Evolutionary conservation across 1,284 basidiomycete species (phyloP).

Genomic region (Cutaneotrichosporon sp.): DNA sequence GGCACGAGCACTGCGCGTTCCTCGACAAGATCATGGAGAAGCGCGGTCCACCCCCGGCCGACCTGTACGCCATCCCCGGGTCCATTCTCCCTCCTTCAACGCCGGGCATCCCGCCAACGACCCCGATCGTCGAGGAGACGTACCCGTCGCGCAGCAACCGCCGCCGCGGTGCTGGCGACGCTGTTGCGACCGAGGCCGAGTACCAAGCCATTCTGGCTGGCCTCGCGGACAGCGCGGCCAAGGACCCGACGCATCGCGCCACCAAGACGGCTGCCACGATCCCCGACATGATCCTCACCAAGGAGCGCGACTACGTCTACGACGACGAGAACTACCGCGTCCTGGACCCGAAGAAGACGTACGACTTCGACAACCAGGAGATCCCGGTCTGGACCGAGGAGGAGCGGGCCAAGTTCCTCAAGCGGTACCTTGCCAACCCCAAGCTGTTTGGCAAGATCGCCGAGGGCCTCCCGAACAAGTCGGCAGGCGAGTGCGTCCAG

Average conservation of each 20-base stretch:
- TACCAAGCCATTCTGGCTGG: constrained; percentile 96
- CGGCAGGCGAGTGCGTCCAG: constrained; percentile 82
- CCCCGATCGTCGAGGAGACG: constrained; percentile 36
- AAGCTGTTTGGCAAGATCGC: constrained; percentile 88
- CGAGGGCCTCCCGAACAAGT: constrained; percentile 78
- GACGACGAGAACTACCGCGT: constrained; percentile 85
- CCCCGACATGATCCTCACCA: constrained; percentile 85
- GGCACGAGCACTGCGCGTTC: constrained; percentile 68
- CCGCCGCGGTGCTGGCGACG: constrained; percentile 63
- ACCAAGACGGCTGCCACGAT: constrained; percentile 83
- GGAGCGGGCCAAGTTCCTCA: constrained; percentile 77
- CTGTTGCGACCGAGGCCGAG: constrained; percentile 91
- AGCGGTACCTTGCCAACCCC: constrained; percentile 79
- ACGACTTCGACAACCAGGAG: constrained; percentile 67
- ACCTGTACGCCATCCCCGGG: constrained; percentile 39
- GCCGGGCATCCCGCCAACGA: constrained; percentile 36
- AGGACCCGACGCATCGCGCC: constrained; percentile 85
- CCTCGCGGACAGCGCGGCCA: constrained; percentile 86
- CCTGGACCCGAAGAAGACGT: constrained; percentile 75
- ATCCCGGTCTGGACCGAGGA: constrained; percentile 80
- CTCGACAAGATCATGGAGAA: constrained; percentile 59
- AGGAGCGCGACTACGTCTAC: constrained; percentile 62
- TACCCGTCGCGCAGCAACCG: constrained; percentile 35
- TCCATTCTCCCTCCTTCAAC: constrained; percentile 32
- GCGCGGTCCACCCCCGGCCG: constrained; percentile 42